These are phyloP conservation scores for Herpotrichia juniperi DNA, from an alignment of 2,329 filamentous ascomycete species.

Conservation along the genomic window DNA sequence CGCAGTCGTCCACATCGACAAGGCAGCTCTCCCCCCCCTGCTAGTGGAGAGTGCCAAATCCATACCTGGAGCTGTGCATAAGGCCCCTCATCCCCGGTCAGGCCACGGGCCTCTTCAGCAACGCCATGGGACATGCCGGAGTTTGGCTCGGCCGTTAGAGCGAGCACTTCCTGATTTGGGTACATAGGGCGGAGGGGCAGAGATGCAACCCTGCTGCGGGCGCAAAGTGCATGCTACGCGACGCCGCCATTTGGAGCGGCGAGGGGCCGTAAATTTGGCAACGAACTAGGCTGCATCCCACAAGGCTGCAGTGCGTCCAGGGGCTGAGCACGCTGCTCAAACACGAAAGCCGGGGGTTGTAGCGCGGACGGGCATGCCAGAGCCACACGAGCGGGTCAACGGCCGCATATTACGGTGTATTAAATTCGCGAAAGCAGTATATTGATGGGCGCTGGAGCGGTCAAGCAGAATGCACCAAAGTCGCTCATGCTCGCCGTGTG, in stretches of 20 bases:
- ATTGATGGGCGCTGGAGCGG: constrained; percentile 13
- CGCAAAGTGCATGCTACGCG: constrained; percentile 16
- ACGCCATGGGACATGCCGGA: constrained; percentile 20
- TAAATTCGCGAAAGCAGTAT: constrained; percentile 4
- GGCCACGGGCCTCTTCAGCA: constrained; percentile 19
- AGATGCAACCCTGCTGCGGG: constrained; percentile 20
- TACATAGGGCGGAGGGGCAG: constrained; percentile 20
- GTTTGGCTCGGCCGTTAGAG: constrained; percentile 29
- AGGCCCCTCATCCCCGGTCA: constrained; percentile 17
- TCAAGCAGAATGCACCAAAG: constrained; percentile 18
- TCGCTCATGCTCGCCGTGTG: too few species aligned
- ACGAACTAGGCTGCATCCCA: constrained; percentile 21
- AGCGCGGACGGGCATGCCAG: constrained; percentile 11
- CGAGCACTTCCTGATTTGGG: constrained; percentile 18
- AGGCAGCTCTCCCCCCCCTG: constrained; percentile 20
- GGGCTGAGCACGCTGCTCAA: constrained; percentile 15
- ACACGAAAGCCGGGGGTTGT: constrained; percentile 4
- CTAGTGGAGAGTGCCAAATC: constrained; percentile 23
- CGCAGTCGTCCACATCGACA: constrained; percentile 20
- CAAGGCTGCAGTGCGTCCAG: constrained; percentile 27
- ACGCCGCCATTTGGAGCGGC: constrained; percentile 20
- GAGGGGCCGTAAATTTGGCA: constrained; percentile 33
- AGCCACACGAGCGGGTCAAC: constrained; percentile 22
- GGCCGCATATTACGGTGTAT: constrained; percentile 6
- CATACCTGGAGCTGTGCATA: constrained; percentile 24